Evolutionary conservation across 2,329 filamentous ascomycete genomes (phyloP).

Genomic region (Tetracladium maxilliforme): DNA sequence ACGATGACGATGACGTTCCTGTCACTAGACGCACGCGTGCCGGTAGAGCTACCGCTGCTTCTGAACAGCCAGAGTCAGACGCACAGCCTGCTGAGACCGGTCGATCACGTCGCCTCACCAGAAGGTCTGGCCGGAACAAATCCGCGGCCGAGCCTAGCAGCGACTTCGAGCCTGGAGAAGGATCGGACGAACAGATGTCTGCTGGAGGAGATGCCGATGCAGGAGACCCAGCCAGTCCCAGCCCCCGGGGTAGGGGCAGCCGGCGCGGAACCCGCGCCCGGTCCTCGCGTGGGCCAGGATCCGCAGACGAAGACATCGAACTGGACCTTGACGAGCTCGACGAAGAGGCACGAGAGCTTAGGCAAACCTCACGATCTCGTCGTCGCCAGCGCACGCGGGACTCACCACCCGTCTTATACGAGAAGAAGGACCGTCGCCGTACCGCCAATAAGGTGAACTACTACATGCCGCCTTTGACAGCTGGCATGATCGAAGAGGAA

Average conservation of each 20-base stretch:
- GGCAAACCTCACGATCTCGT: no score
- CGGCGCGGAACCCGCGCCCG: constrained; percentile 24
- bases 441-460: no score
- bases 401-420: no score
- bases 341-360: constrained; percentile 49
- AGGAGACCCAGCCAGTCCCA: constrained; percentile 30
- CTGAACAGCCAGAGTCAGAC: constrained; percentile 12
- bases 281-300: constrained; percentile 26
- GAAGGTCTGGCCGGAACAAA: constrained; percentile 28
- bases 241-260: constrained; percentile 30
- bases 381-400: constrained; percentile 39
- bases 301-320: constrained; percentile 37
- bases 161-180: constrained; percentile 45
- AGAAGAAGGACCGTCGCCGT: no score
- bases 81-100: no score
- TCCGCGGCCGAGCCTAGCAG: constrained; percentile 38
- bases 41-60: neutral
- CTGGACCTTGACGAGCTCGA: constrained; percentile 50
- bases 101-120: constrained; percentile 17
- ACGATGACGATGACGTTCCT: constrained; percentile 9
- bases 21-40: neutral
- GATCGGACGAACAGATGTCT: constrained; percentile 33
- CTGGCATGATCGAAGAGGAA: no score
- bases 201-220: constrained; percentile 8
- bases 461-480: no score